Conservation (phyloP, 179 eudicot genomes). For the Camellia oleifera region DNA sequence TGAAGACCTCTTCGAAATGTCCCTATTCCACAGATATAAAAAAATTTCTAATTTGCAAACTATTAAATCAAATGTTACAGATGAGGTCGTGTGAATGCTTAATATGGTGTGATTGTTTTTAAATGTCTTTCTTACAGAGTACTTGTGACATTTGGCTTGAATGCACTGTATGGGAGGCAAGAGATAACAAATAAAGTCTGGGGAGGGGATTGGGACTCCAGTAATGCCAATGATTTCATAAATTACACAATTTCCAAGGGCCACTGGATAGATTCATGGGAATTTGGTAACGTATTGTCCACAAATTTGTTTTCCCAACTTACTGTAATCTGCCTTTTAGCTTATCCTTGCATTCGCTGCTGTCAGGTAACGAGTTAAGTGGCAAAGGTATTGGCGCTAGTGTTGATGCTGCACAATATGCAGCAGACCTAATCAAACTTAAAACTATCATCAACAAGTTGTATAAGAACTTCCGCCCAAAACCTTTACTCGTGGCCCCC, state of each 20-base stretch:
- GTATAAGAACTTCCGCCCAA: slow-evolving; percentile 40
- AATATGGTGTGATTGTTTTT: slow-evolving; percentile 14
- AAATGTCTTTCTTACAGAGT: slow-evolving; percentile 42
- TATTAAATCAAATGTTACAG: neutral
- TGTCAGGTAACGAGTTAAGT: slow-evolving; percentile 82
- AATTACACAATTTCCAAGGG: slow-evolving; percentile 80
- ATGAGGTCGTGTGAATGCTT: neutral
- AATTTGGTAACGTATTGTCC: slow-evolving; percentile 55
- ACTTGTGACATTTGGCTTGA: slow-evolving; percentile 77
- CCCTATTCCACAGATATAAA: neutral
- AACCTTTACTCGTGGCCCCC: slow-evolving; percentile 77
- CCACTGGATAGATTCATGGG: slow-evolving; percentile 87
- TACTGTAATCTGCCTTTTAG: slow-evolving; percentile 4
- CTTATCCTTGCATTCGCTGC: slow-evolving; percentile 8
- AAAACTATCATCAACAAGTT: slow-evolving; percentile 45
- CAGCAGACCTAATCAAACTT: slow-evolving; percentile 59
- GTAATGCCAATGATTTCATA: slow-evolving; percentile 72
- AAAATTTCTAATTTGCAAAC: neutral
- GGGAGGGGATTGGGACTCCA: slow-evolving; percentile 82
- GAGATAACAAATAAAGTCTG: slow-evolving; percentile 35
- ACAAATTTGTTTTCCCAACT: neutral
- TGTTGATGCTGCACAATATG: slow-evolving; percentile 75
- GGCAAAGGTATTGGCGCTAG: slow-evolving; percentile 62
- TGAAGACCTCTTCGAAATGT: neutral
- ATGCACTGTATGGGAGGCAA: slow-evolving; percentile 83